Evolutionary conservation across 2,329 filamentous ascomycete species (phyloP).

Genomic region (Xylariaceae sp.): DNA sequence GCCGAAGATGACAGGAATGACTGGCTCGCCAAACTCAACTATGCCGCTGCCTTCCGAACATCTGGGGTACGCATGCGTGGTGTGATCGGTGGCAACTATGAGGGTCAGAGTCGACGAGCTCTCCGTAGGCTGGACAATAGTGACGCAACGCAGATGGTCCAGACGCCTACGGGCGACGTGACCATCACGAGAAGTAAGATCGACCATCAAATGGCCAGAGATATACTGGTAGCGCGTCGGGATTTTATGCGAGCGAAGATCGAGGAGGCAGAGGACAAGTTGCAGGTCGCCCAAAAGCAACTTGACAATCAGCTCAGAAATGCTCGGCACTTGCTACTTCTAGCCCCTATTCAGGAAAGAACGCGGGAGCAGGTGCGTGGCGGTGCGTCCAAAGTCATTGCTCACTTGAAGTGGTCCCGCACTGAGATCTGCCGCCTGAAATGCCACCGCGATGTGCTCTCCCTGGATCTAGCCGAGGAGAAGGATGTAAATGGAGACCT

Average conservation of each 20-base stretch:
- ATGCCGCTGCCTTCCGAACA: conserved; percentile 89
- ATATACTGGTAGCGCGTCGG: conserved; percentile 77
- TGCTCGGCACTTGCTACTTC: conserved; percentile 80
- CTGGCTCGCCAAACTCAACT: conserved; percentile 94
- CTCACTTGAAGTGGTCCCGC: conserved; percentile 88
- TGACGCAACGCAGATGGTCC: conserved; percentile 54
- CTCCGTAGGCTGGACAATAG: conserved; percentile 68
- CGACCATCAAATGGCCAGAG: conserved; percentile 77
- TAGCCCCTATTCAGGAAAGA: conserved; percentile 88
- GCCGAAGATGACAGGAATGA: conserved; percentile 91
- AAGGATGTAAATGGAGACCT: conserved; percentile 36
- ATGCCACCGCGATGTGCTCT: conserved; percentile 84
- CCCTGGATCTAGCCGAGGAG: conserved; percentile 82
- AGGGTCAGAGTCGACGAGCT: conserved; percentile 71
- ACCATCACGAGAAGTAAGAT: conserved; percentile 69
- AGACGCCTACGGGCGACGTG: conserved; percentile 69
- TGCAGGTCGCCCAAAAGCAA: conserved; percentile 68
- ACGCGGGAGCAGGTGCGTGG: conserved; percentile 82
- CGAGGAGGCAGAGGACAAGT: conserved; percentile 73
- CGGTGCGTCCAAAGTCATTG: conserved; percentile 77
- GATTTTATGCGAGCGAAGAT: conserved; percentile 84
- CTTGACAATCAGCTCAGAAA: conserved; percentile 83
- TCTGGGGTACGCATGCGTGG: conserved; percentile 88
- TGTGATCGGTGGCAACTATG: conserved; percentile 78
- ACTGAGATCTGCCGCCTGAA: conserved; percentile 90